A percentile compares a stretch with the other conserved stretches of the same genome.
These are phyloP conservation scores for Rhodofomes roseus DNA, from an alignment of 1,284 basidiomycete genomes.

Conservation along the genomic window DNA sequence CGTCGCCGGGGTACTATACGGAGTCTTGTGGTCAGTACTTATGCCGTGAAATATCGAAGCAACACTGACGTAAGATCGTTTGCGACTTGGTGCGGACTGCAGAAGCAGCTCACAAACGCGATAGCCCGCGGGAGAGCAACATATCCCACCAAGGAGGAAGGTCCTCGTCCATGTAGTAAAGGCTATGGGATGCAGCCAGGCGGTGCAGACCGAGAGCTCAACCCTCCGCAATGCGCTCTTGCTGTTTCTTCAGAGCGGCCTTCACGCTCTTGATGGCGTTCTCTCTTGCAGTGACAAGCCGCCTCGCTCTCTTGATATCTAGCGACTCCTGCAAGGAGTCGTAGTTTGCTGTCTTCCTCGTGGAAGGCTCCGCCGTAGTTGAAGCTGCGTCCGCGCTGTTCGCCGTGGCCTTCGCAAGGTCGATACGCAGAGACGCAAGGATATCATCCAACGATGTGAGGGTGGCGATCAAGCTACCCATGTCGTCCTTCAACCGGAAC, in stretches of 20 bases:
- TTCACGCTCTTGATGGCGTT: conserved; percentile 37
- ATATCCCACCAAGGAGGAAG: too few species aligned
- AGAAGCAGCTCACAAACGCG: background rate
- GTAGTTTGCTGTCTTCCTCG: conserved; percentile 35
- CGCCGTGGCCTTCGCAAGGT: conserved; percentile 34
- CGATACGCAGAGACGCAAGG: conserved; percentile 49
- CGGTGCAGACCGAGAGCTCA: background rate
- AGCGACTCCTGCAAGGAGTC: conserved; percentile 31
- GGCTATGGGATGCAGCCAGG: too few species aligned
- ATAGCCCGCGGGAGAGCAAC: background rate
- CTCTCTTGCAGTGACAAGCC: conserved; percentile 45
- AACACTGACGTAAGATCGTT: too few species aligned
- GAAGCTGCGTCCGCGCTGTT: background rate
- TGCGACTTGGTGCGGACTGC: background rate
- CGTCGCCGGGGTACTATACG: too few species aligned
- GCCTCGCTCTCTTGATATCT: conserved; percentile 43
- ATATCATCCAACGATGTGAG: conserved; percentile 61
- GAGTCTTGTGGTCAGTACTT: too few species aligned
- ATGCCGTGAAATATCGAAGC: too few species aligned
- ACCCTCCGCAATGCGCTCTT: background rate
- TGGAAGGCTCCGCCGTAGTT: background rate
- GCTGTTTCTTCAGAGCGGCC: conserved; percentile 16
- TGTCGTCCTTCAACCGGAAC: conserved; percentile 63
- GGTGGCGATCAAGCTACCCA: conserved; percentile 53
- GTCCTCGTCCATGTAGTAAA: too few species aligned